Evolutionary conservation across 805 yeast genomes (phyloP), one percentile per base, ranked within the genome.

Genomic region (Isabelozyma gotoi): DNA sequence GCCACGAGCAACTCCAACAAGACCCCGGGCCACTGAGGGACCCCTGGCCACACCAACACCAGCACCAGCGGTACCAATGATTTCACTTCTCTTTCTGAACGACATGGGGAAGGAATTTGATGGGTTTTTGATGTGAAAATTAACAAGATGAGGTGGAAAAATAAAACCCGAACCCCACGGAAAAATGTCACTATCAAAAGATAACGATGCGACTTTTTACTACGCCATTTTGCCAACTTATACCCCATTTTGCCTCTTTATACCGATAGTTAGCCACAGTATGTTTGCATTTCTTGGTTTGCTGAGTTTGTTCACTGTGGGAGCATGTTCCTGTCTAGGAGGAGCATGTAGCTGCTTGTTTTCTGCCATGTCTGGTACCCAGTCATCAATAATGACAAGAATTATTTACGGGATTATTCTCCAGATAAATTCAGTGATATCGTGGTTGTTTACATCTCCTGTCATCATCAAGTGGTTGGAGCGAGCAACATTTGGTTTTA

Each of bases 391-490:
- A 19, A 84, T 91, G 48, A 92, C 99, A 5, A 78, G 99, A 59
- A 71, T 92, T 20, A 78, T 88, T 37, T 94, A 94, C 65, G 99
- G 98, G 6, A 49, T 84, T 29, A 68, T 91, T 35, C 79, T 94
- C 46, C 68, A 89, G 20, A 46, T 87, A 19, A 92, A 91, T 68
- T 86, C 96, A 17, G 70, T 89, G 20, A 48, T 94, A 12, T 88
- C 97, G 8, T 94, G 99, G 99, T 68, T 89, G n/a, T 88, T 87
- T 68, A 77, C 94, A 43, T 82, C 95, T 14, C 89, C 89, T 48
- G 85, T 86, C 63, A 82, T 92, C 4, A 76, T 85, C 15, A 74
- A 80, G 45, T 80, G 86, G 66, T 81, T 94, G 7, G 94, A 85
- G 47, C 77, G 76, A 45, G 72, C 89, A 6, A 76, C 88, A 0